Conservation (phyloP, 2,329 filamentous ascomycete species). For the Claviceps humidiphila region DNA sequence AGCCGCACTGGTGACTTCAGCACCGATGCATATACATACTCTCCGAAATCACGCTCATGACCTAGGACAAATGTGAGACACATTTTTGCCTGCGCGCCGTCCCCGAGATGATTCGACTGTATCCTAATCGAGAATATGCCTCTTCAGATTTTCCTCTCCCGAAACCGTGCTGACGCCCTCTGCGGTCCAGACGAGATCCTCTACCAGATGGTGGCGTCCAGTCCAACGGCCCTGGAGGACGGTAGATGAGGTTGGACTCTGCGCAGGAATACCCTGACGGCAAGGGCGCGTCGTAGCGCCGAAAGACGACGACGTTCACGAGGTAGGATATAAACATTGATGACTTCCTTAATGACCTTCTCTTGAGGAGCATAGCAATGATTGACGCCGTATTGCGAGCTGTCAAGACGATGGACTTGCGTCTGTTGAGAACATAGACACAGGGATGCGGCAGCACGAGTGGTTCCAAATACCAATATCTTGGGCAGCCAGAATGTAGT, state of each 20-base stretch:
- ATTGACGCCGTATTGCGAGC: conserved; percentile 3
- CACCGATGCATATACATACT: conserved; percentile 5
- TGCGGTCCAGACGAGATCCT: conserved; percentile 17
- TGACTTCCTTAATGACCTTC: not conserved
- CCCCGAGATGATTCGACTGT: conserved; percentile 14
- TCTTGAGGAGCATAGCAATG: not conserved
- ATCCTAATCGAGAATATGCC: conserved; percentile 20
- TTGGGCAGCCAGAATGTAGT: too few relatives aligned
- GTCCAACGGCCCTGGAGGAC: conserved; percentile 17
- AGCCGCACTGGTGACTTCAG: conserved; percentile 2
- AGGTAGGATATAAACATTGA: conserved; percentile 1
- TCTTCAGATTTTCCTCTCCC: conserved; percentile 16
- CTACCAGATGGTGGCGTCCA: conserved; percentile 14
- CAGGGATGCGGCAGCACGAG: conserved; percentile 9
- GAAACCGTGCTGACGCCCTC: conserved; percentile 8
- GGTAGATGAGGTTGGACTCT: conserved; percentile 19
- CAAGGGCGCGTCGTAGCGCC: conserved; percentile 6
- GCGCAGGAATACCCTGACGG: conserved; percentile 12
- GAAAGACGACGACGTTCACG: not conserved
- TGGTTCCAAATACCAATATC: conserved; percentile 10
- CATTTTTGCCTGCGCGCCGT: conserved; percentile 7
- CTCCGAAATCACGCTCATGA: conserved; percentile 13
- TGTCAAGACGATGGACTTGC: conserved; percentile 6
- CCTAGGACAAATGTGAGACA: conserved; percentile 13
- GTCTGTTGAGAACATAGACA: conserved; percentile 8